Evolutionary conservation across 2,329 filamentous ascomycete genomes (phyloP), one percentile per base, ranked within the genome.

Genomic region (Pseudocercospora vitis): DNA sequence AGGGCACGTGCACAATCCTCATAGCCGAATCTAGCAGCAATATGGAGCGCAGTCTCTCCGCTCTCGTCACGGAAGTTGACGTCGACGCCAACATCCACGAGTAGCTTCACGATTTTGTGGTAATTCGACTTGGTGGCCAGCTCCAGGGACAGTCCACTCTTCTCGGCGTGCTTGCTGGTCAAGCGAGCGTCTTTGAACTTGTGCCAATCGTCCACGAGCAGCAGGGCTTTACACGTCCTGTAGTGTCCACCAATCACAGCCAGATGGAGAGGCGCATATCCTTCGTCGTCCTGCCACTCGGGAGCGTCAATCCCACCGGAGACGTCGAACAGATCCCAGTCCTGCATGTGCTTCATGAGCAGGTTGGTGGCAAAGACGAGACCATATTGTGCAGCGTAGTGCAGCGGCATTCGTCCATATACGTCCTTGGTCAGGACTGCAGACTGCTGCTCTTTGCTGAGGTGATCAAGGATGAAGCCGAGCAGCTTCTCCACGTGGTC

Each of bases 321-420:
- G 23, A 91, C 85, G 65, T 95, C 81, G 66, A 96, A 96, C 63
- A 95, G 85, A 12, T 82, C 82, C 92, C 92, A 97, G 19, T 85
- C 81, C 68, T 92, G 88, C 85, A 99, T 91, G 65, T 87, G 86
- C 59, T 86, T 84, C 75, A 96, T 91, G 61, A 97, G 81, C 19
- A 91, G 80, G 67, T 95, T 82, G 67, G 90, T 96, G 7, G 96
- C 86, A n/a, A 90, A 83, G 3, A 94, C 88, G 63, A 96, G 91
- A 2, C 94, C 94, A 68, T 95, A 96, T 69, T 97, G 91, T 0
- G 94, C 92, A 2, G 91, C 91, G 68, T 96, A 96, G 70, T 97
- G 92, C 8, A 97, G 78, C 1, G 92, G 91, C 11, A 92, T 80
- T 3, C 92, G 87, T 2, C 90, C 91, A 56, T 92, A 88, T 0